A percentile compares a stretch with the other conserved stretches of the same genome.
These are phyloP conservation scores for Canavalia gladiata DNA, from an alignment of 306 rosid genomes.

Conservation along the genomic window DNA sequence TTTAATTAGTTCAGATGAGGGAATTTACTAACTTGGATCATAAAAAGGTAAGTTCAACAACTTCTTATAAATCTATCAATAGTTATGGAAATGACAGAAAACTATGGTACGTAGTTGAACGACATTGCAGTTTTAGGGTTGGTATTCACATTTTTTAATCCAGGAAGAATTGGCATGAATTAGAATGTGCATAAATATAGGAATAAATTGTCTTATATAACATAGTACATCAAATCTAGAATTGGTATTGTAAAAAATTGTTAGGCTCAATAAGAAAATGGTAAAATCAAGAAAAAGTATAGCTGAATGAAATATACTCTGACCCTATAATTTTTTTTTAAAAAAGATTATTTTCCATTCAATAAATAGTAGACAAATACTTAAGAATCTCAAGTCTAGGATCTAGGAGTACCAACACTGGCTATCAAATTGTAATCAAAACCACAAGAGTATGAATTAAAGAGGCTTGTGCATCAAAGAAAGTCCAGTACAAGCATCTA, in stretches of 20 bases:
- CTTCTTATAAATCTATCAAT: constrained; percentile 43
- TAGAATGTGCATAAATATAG: constrained; percentile 29
- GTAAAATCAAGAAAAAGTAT: not conserved
- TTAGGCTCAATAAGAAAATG: constrained; percentile 25
- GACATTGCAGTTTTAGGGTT: constrained; percentile 47
- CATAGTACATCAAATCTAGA: constrained; percentile 36
- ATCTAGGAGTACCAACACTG: no score
- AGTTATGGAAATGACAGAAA: constrained; percentile 47
- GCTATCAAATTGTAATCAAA: no score
- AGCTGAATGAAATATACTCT: not conserved
- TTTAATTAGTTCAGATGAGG: constrained; percentile 37
- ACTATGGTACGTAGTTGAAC: constrained; percentile 45
- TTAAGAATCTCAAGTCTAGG: no score
- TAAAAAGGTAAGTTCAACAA: constrained; percentile 57
- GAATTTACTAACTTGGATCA: constrained; percentile 44
- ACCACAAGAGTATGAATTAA: no score
- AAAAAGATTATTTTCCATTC: no score
- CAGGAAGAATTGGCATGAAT: constrained; percentile 37
- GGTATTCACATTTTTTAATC: constrained; percentile 31
- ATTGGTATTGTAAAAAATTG: constrained; percentile 19
- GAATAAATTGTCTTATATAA: constrained; percentile 19
- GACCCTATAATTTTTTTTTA: not conserved
- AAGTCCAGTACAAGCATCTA: no score
- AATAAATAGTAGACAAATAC: no score
- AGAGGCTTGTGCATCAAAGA: no score